Conservation (phyloP, 306 rosid species). For the Rosa chinensis region DNA sequence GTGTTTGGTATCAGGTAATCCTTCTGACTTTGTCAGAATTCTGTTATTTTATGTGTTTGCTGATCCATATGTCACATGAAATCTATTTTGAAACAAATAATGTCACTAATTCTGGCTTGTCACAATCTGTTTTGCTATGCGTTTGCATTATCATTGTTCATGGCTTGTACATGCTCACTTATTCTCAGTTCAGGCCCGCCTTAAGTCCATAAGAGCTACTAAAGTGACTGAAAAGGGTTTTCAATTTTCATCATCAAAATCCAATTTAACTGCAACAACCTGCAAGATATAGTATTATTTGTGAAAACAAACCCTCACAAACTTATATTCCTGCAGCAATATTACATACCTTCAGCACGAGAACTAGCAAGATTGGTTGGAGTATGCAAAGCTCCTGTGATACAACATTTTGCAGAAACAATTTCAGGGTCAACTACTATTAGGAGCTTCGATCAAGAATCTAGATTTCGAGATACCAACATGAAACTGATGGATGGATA, state of each 20-base stretch:
- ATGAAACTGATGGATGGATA: constrained; percentile 59
- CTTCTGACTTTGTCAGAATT: constrained; percentile 13
- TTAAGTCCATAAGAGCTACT: no score
- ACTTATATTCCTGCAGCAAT: constrained; percentile 50
- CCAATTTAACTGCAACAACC: background rate
- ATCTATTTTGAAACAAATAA: background rate
- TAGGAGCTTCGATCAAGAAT: constrained; percentile 71
- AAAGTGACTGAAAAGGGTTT: no score
- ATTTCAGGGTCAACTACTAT: constrained; percentile 78
- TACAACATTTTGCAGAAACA: constrained; percentile 82
- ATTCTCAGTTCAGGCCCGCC: background rate
- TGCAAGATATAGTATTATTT: background rate
- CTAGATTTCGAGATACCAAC: constrained; percentile 54
- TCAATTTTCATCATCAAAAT: background rate
- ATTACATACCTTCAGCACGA: constrained; percentile 65
- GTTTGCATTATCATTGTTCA: background rate
- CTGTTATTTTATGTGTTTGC: constrained; percentile 6
- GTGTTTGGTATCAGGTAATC: constrained; percentile 79
- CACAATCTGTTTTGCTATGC: background rate
- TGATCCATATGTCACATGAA: background rate
- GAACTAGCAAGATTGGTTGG: constrained; percentile 79
- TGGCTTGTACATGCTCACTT: background rate
- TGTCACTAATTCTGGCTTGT: background rate
- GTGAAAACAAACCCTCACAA: constrained; percentile 6
- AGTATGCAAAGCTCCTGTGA: constrained; percentile 85